A percentile compares a stretch with the other conserved stretches of the same genome.
Evolutionary conservation across 345 rosid species (phyloP).

Genomic region (Syzygium grande): DNA sequence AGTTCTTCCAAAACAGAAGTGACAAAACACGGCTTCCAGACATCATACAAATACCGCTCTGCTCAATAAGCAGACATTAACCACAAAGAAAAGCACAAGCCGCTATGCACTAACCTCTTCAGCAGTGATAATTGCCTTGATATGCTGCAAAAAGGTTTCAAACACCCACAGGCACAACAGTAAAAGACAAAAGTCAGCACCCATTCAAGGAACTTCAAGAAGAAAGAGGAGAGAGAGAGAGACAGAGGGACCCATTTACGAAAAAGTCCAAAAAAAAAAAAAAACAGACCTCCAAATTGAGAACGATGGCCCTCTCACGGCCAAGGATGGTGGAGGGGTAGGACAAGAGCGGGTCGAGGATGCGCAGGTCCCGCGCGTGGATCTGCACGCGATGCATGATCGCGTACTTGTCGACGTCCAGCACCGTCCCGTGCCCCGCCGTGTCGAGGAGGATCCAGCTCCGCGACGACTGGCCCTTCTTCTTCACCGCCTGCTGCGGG

Average conservation of each 20-base stretch:
- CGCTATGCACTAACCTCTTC: conserved; percentile 58
- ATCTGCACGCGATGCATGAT: conserved; percentile 96
- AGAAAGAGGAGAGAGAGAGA: not conserved
- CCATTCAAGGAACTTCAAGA: not conserved
- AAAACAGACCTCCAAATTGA: conserved; percentile 82
- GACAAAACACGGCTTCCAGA: not conserved
- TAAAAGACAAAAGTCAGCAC: not conserved
- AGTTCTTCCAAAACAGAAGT: not conserved
- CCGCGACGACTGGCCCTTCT: conserved; percentile 52
- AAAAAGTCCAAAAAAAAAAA: not conserved
- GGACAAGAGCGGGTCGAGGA: conserved; percentile 85
- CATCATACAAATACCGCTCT: not conserved
- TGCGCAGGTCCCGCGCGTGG: conserved; percentile 97
- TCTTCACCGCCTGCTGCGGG: conserved; percentile 49
- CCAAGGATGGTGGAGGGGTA: conserved; percentile 98
- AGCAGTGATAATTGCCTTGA: conserved; percentile 91
- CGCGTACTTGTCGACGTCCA: conserved; percentile 70
- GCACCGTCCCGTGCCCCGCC: conserved; percentile 37
- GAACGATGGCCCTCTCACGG: conserved; percentile 89
- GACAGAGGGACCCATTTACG: not conserved
- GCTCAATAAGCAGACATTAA: not conserved
- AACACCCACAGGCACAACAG: not conserved
- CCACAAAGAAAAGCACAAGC: not conserved
- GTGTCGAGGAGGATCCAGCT: conserved; percentile 62
- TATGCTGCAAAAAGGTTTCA: conserved; percentile 45